phyloP scores from a whole-genome alignment of 148 eudicot species.

The Rhododendron simsii region DNA sequence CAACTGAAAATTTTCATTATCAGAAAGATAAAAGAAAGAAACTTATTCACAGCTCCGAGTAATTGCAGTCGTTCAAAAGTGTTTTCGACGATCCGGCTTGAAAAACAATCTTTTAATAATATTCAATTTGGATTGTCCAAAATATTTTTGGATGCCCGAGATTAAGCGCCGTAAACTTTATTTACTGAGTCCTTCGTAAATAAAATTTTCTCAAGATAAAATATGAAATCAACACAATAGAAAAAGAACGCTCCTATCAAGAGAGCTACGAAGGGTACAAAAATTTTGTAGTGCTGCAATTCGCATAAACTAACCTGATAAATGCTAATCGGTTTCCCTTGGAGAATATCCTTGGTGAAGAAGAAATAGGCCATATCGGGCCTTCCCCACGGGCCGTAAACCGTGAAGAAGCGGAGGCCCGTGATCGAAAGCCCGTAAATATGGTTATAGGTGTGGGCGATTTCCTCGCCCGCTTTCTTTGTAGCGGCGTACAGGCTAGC shows the following conservation, averaged over 20 bases:
- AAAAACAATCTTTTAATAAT: too few species aligned
- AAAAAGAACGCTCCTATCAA: too few species aligned
- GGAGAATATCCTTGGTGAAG: slow-evolving; percentile 83
- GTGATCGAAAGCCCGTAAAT: slow-evolving; percentile 86
- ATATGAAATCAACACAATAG: background rate
- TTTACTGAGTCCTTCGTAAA: too few species aligned
- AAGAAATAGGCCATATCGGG: slow-evolving; percentile 99
- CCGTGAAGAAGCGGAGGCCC: slow-evolving; percentile 82
- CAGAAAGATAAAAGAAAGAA: too few species aligned
- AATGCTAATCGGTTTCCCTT: slow-evolving; percentile 50
- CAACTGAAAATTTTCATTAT: too few species aligned
- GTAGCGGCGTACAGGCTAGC: slow-evolving; percentile 94
- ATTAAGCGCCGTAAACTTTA: too few species aligned
- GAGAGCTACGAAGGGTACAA: background rate
- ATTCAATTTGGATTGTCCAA: too few species aligned
- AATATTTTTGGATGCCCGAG: too few species aligned
- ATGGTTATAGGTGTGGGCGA: slow-evolving; percentile 92
- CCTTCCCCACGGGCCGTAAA: slow-evolving; percentile 93
- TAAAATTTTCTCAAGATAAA: too few species aligned
- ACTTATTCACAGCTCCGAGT: too few species aligned
- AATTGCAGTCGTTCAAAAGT: too few species aligned
- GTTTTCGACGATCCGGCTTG: fast-evolving
- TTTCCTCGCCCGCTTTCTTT: slow-evolving; percentile 90
- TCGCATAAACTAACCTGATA: slow-evolving; percentile 29
- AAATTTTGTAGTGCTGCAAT: background rate